Evolutionary conservation across 306 rosid species (phyloP), one percentile per base, ranked within the genome.

Genomic region (Trifolium pratense): DNA sequence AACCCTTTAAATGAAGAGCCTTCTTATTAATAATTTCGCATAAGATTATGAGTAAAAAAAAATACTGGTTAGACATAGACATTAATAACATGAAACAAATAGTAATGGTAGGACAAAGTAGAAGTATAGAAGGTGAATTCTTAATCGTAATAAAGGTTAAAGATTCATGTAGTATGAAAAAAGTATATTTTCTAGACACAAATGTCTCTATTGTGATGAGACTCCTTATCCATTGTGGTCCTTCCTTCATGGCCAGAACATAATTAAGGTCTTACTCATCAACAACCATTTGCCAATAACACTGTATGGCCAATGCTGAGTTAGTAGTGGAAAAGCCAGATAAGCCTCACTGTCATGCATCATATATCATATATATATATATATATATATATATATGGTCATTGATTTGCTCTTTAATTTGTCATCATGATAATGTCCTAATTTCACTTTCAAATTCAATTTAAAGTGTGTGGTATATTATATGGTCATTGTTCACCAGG

Each of bases 151-250:
- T 20, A 3, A 29, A 26, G 69, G 62, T 48, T 23, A 20, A 34
- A 46, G 42, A 15, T 46, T 26, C 42, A 5, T 68, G 46, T 66
- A 71, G 46, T 66, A 71, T 78, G 25, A 49, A 70, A 49, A 68
- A 16, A 17, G 75, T 17, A 14, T 56, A 15, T 49, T 49, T 49
- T 40, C 40, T 40, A 32, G 8, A 32, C 42, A 26, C 3, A 49
- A 21, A 45, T 56, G 9, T 48, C 23, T 45, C 16, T 15, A 20
- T 43, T 42, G 39, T 7, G 39, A 36, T 18, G 57, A 52, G 17
- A 21, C 49, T 43, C 49, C 49, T 68, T 58, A 68, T 74, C 75
- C 39, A 68, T 34, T 70, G 26, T 70, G 66, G 70, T 60, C 66
- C 77, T 8, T n/a, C 0, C 8, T 6, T 0, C 8, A 43, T 12